Evolutionary conservation across 306 rosid species (phyloP).

Genomic region (Rosa rugosa): DNA sequence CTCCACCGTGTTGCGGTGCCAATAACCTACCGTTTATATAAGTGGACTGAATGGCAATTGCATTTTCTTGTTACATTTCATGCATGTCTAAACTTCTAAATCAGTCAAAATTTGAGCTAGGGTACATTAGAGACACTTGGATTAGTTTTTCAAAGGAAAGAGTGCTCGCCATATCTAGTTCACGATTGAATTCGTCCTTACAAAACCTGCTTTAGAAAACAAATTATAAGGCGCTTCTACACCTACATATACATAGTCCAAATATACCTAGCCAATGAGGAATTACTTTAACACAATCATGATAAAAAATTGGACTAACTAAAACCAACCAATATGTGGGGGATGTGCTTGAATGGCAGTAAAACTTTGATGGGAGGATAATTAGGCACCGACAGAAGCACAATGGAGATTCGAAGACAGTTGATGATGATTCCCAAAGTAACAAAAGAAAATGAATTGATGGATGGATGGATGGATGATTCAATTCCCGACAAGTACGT

Average conservation of each 20-base stretch:
- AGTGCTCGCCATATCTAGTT: background rate
- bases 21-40: background rate
- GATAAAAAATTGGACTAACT: background rate
- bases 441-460: background rate
- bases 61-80: background rate
- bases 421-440: slow-evolving; percentile 1
- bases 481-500: slow-evolving; percentile 8
- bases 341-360: background rate
- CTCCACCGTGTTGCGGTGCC: background rate
- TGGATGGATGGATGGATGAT: slow-evolving; percentile 3
- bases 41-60: background rate
- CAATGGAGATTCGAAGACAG: background rate
- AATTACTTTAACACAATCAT: background rate
- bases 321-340: background rate
- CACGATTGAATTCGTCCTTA: background rate
- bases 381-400: slow-evolving; percentile 13
- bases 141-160: background rate
- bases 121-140: background rate
- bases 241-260: background rate
- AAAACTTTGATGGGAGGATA: background rate
- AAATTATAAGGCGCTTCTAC: background rate
- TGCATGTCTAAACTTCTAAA: background rate
- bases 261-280: background rate
- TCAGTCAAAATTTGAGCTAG: background rate
- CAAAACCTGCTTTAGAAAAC: background rate